Conservation (phyloP, 2,329 filamentous ascomycete genomes). For the Pochonia chlamydosporia region DNA sequence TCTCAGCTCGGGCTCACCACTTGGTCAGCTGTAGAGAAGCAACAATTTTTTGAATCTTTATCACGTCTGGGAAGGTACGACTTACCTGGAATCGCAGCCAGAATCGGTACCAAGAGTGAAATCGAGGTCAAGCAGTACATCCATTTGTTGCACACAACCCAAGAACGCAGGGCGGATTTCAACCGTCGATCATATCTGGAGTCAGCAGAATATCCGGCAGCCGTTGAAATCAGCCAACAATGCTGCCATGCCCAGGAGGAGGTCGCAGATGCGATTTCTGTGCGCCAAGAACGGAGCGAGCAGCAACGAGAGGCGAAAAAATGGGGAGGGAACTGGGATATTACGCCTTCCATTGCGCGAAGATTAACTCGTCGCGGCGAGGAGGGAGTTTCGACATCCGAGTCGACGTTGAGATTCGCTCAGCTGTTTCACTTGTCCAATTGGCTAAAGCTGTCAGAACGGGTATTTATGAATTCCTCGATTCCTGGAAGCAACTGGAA, state of each 20-base stretch:
- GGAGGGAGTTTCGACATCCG: neutral
- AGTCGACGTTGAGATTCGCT: constrained; percentile 38
- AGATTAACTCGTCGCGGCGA: constrained; percentile 17
- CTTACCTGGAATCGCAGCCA: constrained; percentile 53
- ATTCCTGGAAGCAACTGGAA: constrained; percentile 63
- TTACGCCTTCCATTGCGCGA: constrained; percentile 39
- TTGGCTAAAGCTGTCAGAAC: constrained; percentile 60
- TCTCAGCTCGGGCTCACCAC: constrained; percentile 61
- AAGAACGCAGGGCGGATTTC: constrained; percentile 33
- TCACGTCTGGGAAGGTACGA: constrained; percentile 59
- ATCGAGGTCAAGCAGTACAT: constrained; percentile 70
- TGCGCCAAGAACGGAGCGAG: constrained; percentile 59
- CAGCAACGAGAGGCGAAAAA: constrained; percentile 50
- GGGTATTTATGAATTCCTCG: constrained; percentile 69
- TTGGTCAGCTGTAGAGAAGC: constrained; percentile 71
- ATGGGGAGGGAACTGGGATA: constrained; percentile 62
- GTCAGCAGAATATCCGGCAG: constrained; percentile 60
- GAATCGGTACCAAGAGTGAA: constrained; percentile 65
- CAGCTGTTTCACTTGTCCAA: constrained; percentile 51
- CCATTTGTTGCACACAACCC: constrained; percentile 49
- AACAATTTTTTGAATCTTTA: constrained; percentile 60
- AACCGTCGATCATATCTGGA: constrained; percentile 27
- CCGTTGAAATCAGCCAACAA: constrained; percentile 62
- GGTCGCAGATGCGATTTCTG: constrained; percentile 60
- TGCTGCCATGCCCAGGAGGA: constrained; percentile 62